Evolutionary conservation across 352 stramenopile species (phyloP).

Genomic region (Thraustochytrium sp.): DNA sequence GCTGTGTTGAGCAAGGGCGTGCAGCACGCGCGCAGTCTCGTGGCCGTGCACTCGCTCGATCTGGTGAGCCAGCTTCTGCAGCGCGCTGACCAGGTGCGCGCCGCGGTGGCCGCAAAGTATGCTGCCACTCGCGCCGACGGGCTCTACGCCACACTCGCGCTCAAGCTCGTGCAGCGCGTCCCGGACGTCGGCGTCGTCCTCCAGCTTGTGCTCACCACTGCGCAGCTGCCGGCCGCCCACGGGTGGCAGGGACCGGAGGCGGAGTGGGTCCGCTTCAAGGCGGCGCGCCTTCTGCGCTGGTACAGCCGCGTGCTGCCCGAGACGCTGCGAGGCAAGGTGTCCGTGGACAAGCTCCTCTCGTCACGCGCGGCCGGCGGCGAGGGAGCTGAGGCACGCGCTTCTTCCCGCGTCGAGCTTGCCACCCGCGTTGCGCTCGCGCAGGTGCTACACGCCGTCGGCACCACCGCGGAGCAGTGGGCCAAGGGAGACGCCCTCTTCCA

Average conservation of each 20-base stretch:
- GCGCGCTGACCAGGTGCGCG: background rate
- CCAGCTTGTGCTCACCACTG: background rate
- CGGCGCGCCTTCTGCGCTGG: background rate
- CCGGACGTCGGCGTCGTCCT: conserved; percentile 3
- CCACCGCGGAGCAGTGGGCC: background rate
- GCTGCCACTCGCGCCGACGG: background rate
- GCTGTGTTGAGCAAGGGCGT: background rate
- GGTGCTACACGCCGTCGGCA: background rate
- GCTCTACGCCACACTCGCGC: background rate
- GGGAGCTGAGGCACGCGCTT: too few species aligned
- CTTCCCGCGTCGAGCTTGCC: background rate
- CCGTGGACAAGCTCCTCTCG: background rate
- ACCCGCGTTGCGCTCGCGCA: background rate
- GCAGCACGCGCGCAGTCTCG: background rate
- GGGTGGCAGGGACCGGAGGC: background rate
- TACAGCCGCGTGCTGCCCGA: background rate
- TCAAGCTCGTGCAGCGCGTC: conserved; percentile 15
- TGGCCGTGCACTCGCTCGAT: background rate
- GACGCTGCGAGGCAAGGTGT: background rate
- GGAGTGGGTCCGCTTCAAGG: conserved; percentile 1
- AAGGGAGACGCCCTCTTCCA: background rate
- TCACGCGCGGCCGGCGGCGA: background rate
- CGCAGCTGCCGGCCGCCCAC: background rate
- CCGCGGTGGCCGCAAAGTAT: background rate
- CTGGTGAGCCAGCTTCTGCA: background rate